These are phyloP conservation scores for Coemansia sp. DNA, from an alignment of 192 early-diverging fungal genomes.

Conservation along the genomic window DNA sequence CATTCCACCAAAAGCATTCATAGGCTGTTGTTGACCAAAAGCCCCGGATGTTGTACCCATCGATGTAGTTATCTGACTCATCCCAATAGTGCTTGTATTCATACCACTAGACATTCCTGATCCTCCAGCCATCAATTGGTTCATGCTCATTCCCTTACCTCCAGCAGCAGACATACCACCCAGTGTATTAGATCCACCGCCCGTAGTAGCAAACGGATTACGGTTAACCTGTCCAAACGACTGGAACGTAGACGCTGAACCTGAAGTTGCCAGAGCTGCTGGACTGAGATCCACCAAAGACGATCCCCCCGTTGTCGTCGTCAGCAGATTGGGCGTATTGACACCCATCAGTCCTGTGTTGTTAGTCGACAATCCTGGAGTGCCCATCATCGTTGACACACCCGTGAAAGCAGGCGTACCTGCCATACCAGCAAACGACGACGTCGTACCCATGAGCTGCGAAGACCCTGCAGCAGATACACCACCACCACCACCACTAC, in stretches of 20 bases:
- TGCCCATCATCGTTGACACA: constrained; percentile 1
- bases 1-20: constrained; percentile 3
- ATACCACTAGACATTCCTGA: no score
- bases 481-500: no score
- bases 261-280: constrained; percentile 22
- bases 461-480: no score
- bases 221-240: constrained; percentile 45
- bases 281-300: constrained; percentile 41
- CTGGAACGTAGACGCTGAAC: constrained; percentile 15
- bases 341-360: neutral
- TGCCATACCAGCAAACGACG: constrained; percentile 4
- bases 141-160: constrained; percentile 29
- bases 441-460: neutral
- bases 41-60: constrained; percentile 3
- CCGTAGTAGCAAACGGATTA: constrained; percentile 44
- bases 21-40: no score
- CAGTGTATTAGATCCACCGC: no score
- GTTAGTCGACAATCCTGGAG: neutral
- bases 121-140: constrained; percentile 43
- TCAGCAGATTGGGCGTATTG: constrained; percentile 7
- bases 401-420: constrained; percentile 4
- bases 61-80: neutral
- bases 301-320: constrained; percentile 14
- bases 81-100: neutral
- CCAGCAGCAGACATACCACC: neutral